Conservation (phyloP, 345 rosid species). For the Populus pruinosa region DNA sequence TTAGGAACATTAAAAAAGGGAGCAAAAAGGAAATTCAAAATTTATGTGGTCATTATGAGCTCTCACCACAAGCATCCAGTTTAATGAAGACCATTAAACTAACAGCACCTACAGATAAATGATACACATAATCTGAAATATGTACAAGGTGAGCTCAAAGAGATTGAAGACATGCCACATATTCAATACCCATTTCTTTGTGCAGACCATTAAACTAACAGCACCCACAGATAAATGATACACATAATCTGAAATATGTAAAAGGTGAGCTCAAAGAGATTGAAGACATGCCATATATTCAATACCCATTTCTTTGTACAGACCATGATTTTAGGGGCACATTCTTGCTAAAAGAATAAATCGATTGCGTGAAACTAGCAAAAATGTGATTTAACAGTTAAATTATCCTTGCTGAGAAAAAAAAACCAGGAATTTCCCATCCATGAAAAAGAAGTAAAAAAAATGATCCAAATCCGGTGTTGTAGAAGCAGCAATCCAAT, state of each 20-base stretch:
- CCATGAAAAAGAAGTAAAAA: no score
- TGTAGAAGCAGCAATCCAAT: no score
- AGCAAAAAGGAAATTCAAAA: background rate
- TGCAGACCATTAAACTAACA: no score
- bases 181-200: background rate
- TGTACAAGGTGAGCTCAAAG: background rate
- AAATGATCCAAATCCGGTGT: no score
- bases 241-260: background rate
- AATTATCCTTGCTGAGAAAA: background rate
- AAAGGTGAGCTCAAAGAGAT: background rate
- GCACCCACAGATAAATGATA: no score
- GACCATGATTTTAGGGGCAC: background rate
- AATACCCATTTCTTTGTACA: background rate
- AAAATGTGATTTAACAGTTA: background rate
- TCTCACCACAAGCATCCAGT: no score
- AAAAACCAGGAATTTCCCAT: no score
- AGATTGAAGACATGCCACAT: background rate
- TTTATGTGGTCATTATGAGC: no score
- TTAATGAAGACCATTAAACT: no score
- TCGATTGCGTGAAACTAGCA: background rate
- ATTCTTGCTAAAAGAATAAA: background rate
- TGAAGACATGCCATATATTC: background rate
- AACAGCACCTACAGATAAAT: no score
- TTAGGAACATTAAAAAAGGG: no score
- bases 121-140: background rate